A percentile compares a stretch with the other conserved stretches of the same genome.
phyloP scores from a whole-genome alignment of 1,139 yeast species.

The Meyerozyma athensensis region DNA sequence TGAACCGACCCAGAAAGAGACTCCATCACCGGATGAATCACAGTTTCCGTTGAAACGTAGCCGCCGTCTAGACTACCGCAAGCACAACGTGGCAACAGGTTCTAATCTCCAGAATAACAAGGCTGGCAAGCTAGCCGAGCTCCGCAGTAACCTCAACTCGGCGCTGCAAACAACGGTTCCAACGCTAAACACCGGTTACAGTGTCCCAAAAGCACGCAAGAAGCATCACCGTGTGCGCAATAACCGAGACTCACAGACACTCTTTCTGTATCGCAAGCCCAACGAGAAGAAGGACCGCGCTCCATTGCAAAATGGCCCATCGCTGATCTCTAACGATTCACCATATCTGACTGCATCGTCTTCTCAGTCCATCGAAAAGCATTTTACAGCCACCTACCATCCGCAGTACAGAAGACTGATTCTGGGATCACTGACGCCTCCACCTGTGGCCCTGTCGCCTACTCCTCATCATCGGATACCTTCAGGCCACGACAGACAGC shows the following conservation, averaged over 20 bases:
- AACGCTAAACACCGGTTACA: slow-evolving; percentile 10
- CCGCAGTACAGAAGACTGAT: slow-evolving; percentile 7
- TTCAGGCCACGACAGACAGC: slow-evolving; percentile 6
- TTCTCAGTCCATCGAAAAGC: slow-evolving; percentile 12
- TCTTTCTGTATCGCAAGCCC: slow-evolving; percentile 29
- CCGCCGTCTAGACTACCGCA: slow-evolving; percentile 39
- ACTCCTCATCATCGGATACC: slow-evolving; percentile 5
- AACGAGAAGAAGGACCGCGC: slow-evolving; percentile 10
- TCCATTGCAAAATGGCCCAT: slow-evolving; percentile 4
- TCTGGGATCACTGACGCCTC: not conserved
- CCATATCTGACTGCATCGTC: slow-evolving; percentile 18
- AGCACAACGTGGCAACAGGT: slow-evolving; percentile 22
- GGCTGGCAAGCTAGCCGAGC: slow-evolving; percentile 30
- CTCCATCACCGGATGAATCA: slow-evolving; percentile 7
- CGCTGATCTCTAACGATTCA: slow-evolving; percentile 13
- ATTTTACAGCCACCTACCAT: slow-evolving; percentile 8
- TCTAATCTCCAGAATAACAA: slow-evolving; percentile 26
- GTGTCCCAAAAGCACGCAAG: slow-evolving; percentile 7
- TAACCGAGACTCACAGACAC: slow-evolving; percentile 25
- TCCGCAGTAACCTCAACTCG: slow-evolving; percentile 24
- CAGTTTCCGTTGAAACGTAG: slow-evolving; percentile 37
- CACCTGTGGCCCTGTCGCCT: slow-evolving; percentile 8
- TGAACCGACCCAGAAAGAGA: not conserved
- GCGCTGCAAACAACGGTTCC: slow-evolving; percentile 9
- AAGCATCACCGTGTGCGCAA: slow-evolving; percentile 6